These are phyloP conservation scores for Fraxinus sp. DNA, from an alignment of 305 asterid species.

Conservation along the genomic window DNA sequence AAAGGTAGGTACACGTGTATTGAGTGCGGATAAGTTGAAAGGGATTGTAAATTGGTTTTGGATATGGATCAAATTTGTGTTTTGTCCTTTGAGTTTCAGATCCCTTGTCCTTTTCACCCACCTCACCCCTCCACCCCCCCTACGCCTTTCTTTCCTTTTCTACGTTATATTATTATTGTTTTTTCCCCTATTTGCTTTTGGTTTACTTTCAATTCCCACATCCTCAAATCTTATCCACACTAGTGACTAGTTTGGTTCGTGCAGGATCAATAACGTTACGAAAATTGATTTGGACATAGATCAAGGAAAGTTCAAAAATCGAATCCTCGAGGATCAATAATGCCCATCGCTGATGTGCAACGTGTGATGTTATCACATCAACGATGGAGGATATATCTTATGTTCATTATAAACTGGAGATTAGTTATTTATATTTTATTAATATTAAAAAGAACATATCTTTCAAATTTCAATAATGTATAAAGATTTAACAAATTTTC, in stretches of 20 bases:
- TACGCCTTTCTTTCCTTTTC: background rate
- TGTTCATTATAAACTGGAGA: too few species aligned
- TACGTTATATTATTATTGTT: background rate
- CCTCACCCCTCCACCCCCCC: background rate
- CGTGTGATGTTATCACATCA: too few species aligned
- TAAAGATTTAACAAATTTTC: too few species aligned
- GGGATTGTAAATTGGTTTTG: conserved; percentile 25
- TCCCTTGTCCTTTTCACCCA: conserved; percentile 33
- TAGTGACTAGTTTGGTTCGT: background rate
- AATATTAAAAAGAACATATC: background rate
- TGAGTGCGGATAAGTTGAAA: conserved; percentile 22
- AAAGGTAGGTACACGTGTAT: conserved; percentile 38
- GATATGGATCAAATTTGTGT: conserved; percentile 31
- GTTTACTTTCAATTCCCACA: background rate
- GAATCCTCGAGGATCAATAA: background rate
- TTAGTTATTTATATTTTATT: too few species aligned
- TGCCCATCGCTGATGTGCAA: too few species aligned
- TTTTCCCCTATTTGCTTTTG: background rate
- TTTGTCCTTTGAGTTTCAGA: conserved; percentile 18
- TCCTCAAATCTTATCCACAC: conserved; percentile 35
- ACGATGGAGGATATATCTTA: too few species aligned
- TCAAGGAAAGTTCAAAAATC: background rate
- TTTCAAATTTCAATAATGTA: too few species aligned
- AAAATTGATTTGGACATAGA: background rate
- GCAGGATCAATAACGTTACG: background rate